Percentiles rank a stretch among this genome's conserved stretches.
Evolutionary conservation across 805 yeast genomes (phyloP).

Genomic region (Ogataea saltuana): DNA sequence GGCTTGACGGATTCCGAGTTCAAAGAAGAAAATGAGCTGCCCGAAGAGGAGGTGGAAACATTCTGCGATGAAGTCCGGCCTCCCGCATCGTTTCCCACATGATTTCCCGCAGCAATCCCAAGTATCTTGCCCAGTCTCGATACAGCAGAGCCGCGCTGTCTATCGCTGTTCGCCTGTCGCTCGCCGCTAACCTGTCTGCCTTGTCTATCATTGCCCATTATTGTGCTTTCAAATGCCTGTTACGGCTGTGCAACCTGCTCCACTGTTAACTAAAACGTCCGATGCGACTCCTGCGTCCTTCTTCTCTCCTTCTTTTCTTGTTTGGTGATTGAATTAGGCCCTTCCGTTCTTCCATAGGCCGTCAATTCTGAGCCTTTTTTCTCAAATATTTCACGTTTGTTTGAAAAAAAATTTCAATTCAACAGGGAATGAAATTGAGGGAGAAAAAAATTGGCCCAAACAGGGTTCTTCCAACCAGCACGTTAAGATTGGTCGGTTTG

Average conservation of each 20-base stretch:
- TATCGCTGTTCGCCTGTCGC: constrained; percentile 6
- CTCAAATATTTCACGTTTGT: background rate
- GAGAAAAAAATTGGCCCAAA: background rate
- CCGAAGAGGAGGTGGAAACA: constrained; percentile 12
- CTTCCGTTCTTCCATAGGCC: background rate
- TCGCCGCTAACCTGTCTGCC: background rate
- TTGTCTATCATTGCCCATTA: constrained; percentile 4
- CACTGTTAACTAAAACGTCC: constrained; percentile 1
- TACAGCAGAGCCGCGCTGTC: constrained; percentile 24
- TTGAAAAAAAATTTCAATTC: constrained; percentile 3
- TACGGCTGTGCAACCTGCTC: constrained; percentile 7
- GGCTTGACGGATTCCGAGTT: constrained; percentile 9
- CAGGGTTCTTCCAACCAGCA: background rate
- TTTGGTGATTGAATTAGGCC: background rate
- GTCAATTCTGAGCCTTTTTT: background rate
- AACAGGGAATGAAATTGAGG: background rate
- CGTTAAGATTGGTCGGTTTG: background rate
- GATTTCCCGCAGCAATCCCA: constrained; percentile 14
- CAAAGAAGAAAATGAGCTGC: constrained; percentile 14
- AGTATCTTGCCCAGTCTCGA: constrained; percentile 28
- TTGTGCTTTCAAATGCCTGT: constrained; percentile 7
- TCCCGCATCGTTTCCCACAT: background rate
- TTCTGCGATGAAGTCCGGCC: background rate
- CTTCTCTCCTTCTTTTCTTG: background rate
- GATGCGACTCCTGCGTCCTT: constrained; percentile 4